phyloP scores from a whole-genome alignment of 1,284 basidiomycete genomes.

The Vanrija pseudolonga region DNA sequence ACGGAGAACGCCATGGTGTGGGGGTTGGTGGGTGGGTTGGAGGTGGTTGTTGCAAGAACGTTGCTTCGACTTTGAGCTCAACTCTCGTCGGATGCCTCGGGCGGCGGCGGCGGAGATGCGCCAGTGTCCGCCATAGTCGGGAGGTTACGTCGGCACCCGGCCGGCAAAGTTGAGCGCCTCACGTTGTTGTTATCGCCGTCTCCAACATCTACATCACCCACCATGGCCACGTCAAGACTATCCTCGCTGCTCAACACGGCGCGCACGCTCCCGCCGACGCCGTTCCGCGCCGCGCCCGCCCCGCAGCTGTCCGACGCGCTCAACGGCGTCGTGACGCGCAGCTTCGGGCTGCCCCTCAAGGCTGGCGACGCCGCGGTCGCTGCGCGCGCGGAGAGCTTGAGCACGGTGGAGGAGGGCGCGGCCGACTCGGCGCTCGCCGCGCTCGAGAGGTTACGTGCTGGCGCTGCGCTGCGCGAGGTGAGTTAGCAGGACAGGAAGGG shows the following conservation, averaged over 20 bases:
- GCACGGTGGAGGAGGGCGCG: constrained; percentile 13
- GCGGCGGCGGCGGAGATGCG: no score
- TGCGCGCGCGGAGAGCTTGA: constrained; percentile 3
- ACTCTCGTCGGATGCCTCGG: no score
- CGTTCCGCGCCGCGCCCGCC: constrained; percentile 30
- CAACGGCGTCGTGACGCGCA: constrained; percentile 28
- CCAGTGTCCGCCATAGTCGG: no score
- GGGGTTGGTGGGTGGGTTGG: no score
- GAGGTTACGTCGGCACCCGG: no score
- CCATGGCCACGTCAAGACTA: constrained; percentile 1
- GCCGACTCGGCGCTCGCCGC: constrained; percentile 18
- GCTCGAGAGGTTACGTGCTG: constrained; percentile 24
- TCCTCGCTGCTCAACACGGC: constrained; percentile 24
- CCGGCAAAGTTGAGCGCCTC: no score
- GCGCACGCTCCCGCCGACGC: constrained; percentile 35
- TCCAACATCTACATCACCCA: background rate
- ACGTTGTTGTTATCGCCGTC: no score
- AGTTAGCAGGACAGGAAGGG: constrained; percentile 6
- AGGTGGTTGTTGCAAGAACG: no score
- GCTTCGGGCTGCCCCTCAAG: constrained; percentile 19
- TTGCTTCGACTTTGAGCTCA: no score
- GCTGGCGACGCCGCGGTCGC: constrained; percentile 8
- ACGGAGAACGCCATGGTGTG: constrained; percentile 1
- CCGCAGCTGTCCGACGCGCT: constrained; percentile 41
- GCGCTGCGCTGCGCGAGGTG: constrained; percentile 28